phyloP scores from a whole-genome alignment of 2,329 filamentous ascomycete genomes.

The Diplodia scrobiculata region DNA sequence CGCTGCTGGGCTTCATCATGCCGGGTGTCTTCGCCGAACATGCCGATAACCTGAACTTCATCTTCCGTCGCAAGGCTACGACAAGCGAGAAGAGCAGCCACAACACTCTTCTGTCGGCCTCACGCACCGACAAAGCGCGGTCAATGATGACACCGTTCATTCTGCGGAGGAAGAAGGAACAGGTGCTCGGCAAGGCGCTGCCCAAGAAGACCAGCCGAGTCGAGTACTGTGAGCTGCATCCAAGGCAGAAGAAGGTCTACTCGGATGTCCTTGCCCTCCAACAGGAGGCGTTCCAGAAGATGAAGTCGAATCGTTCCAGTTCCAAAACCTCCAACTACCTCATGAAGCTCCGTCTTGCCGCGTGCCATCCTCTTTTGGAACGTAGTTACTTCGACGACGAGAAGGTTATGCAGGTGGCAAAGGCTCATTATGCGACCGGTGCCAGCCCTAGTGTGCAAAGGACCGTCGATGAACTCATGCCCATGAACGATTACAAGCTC shows the following conservation, averaged over 20 bases:
- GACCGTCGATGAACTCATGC: slow-evolving; percentile 57
- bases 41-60: slow-evolving; percentile 75
- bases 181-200: slow-evolving; percentile 75
- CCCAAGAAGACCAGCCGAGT: slow-evolving; percentile 77
- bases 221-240: slow-evolving; percentile 77
- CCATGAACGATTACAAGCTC: slow-evolving; percentile 57
- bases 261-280: slow-evolving; percentile 66
- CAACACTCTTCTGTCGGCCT: slow-evolving; percentile 79
- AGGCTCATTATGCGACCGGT: slow-evolving; percentile 72
- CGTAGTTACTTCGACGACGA: slow-evolving; percentile 76
- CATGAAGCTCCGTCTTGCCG: slow-evolving; percentile 89
- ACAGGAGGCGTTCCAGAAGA: slow-evolving; percentile 61
- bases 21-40: slow-evolving; percentile 77
- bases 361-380: slow-evolving; percentile 88
- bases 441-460: slow-evolving; percentile 53
- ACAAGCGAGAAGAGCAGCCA: slow-evolving; percentile 72
- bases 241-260: slow-evolving; percentile 73
- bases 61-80: slow-evolving; percentile 91
- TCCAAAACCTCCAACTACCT: slow-evolving; percentile 60
- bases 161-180: slow-evolving; percentile 86
- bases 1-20: slow-evolving; percentile 91
- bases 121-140: slow-evolving; percentile 82
- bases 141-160: slow-evolving; percentile 96
- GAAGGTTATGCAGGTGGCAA: slow-evolving; percentile 74
- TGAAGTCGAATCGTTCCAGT: slow-evolving; percentile 58